Evolutionary conservation across 495 filamentous ascomycete genomes (phyloP).

Genomic region (Penicillium flavigenum): DNA sequence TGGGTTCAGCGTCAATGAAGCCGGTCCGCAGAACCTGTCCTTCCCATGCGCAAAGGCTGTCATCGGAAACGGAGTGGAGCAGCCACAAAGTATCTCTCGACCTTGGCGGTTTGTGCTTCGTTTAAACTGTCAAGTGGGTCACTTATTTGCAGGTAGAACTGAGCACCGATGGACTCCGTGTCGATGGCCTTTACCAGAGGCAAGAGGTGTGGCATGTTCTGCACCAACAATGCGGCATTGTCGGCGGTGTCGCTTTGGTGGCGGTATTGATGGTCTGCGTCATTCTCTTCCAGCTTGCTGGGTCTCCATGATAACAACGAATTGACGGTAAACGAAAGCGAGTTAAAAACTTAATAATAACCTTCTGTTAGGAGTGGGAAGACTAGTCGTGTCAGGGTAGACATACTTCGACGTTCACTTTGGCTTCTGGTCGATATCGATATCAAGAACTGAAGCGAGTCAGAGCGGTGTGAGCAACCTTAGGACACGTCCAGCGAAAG

Average conservation of each 20-base stretch:
- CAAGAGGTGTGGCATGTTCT: not conserved
- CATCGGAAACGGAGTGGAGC: not conserved
- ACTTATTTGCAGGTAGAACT: not conserved
- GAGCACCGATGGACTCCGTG: not conserved
- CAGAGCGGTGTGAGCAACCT: not conserved
- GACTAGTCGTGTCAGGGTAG: not conserved
- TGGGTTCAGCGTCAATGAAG: not conserved
- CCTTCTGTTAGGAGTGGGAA: not conserved
- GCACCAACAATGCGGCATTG: not conserved
- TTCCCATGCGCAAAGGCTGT: not conserved
- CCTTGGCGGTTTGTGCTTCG: too few species aligned
- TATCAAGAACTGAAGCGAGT: not conserved
- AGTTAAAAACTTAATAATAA: not conserved
- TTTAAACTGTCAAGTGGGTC: not conserved
- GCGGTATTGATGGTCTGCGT: not conserved
- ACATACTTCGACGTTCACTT: not conserved
- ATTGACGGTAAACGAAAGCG: not conserved
- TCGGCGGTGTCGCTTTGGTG: not conserved
- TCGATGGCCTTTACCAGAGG: not conserved
- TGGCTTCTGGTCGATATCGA: not conserved
- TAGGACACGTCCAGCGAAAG: not conserved
- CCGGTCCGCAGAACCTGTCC: not conserved
- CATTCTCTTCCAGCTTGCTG: not conserved
- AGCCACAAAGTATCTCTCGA: not conserved
- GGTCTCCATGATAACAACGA: not conserved